Conservation (phyloP, 78 protist species). For the Paratrimastix pyriformis region DNA sequence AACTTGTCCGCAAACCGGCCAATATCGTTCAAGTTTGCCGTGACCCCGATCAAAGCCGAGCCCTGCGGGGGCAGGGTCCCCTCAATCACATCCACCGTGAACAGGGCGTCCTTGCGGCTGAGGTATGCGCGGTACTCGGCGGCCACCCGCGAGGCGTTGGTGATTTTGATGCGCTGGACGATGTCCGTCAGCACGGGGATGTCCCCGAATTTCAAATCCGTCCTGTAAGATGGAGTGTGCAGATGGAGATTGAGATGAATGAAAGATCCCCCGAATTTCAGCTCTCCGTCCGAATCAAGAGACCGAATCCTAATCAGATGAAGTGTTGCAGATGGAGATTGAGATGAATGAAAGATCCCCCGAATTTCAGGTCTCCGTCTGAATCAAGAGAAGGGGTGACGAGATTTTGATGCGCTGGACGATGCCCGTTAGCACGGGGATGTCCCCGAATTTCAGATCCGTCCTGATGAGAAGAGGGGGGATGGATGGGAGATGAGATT, state of each 20-base stretch:
- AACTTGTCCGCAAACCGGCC: background rate
- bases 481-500: no score
- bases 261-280: no score
- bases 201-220: background rate
- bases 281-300: no score
- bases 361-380: no score
- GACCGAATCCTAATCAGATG: no score
- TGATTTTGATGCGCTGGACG: background rate
- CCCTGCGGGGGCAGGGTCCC: background rate
- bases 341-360: no score
- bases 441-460: background rate
- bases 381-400: no score
- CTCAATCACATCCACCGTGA: background rate
- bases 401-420: background rate
- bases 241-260: no score
- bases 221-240: no score
- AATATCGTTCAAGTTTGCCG: background rate
- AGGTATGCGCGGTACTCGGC: conserved; percentile 1
- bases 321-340: no score
- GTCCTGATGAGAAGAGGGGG: no score
- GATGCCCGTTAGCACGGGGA: conserved; percentile 2
- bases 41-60: background rate
- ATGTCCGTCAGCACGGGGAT: conserved; percentile 10
- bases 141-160: background rate
- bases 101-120: conserved; percentile 2